Conservation (phyloP, 2,329 filamentous ascomycete genomes). For the Fusarium sp. region DNA sequence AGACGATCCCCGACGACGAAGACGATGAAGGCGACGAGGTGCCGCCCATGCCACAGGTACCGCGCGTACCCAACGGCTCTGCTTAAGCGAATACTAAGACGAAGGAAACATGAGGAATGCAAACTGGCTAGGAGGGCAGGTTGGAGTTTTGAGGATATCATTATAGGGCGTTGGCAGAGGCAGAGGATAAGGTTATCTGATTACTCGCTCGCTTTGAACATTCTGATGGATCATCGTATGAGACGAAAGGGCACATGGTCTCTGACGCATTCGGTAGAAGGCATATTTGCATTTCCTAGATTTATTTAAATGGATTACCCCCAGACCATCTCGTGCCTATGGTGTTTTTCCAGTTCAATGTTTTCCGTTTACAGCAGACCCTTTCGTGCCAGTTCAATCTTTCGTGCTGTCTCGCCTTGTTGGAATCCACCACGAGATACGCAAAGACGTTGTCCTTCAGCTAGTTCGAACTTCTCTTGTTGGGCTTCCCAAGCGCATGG, state of each 20-base stretch:
- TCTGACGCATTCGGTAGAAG: conserved; percentile 29
- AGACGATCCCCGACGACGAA: conserved; percentile 73
- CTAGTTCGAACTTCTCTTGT: conserved; percentile 82
- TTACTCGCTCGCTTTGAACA: conserved; percentile 34
- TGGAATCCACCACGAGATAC: conserved; percentile 82
- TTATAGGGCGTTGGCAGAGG: conserved; percentile 47
- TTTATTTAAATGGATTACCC: conserved; percentile 22
- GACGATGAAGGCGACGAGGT: conserved; percentile 68
- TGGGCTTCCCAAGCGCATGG: conserved; percentile 85
- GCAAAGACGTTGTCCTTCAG: conserved; percentile 79
- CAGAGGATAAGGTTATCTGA: conserved; percentile 27
- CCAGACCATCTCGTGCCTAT: background rate
- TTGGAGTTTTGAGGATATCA: conserved; percentile 50
- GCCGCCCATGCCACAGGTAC: conserved; percentile 59
- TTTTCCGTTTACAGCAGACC: conserved; percentile 67
- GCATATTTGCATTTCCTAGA: conserved; percentile 39
- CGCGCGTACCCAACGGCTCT: conserved; percentile 59
- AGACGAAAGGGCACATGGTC: conserved; percentile 31
- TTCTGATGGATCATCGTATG: conserved; percentile 29
- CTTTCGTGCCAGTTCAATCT: conserved; percentile 84
- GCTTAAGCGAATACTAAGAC: conserved; percentile 42
- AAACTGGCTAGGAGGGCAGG: conserved; percentile 20
- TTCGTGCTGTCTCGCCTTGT: conserved; percentile 77
- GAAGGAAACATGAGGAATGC: conserved; percentile 24
- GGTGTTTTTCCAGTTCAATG: background rate